Evolutionary conservation across 306 rosid species (phyloP), one percentile per base, ranked within the genome.

Genomic region (Urtica urens): DNA sequence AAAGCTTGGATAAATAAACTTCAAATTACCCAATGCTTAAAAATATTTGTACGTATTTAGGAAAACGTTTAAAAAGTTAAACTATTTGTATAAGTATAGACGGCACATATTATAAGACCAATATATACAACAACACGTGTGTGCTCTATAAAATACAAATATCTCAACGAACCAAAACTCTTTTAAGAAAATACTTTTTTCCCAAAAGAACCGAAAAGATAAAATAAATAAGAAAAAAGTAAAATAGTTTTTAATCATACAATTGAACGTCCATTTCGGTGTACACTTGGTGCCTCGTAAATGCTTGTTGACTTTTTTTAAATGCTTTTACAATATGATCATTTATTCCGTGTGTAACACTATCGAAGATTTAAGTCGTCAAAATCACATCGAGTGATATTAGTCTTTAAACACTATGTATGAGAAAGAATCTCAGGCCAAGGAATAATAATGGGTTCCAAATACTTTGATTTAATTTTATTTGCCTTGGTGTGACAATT

Each of bases 381-480:
- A 28, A 28, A 47, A 28, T 55, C n/a, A n/a, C 31, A 55, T 55
- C 64, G 44, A 49, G 59, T 42, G 55, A 49, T 15, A 23, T 45
- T 46, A 43, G 16, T 34, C 12, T 26, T 43, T 15, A 12, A 29
- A 41, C 20, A 31, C 11, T 10, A 28, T 35, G 40, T 16, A 35
- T 1, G 11, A 16, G 40, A 35, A 4, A 23, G 20, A 46, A 49
- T 46, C 7, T 41, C 11, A 41, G 33, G 2, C 10, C 29, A 17
- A 3, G 31, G 19, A 6, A 48, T 23, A 4, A 14, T 24, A 24
- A 42, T 7, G 1, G n/a, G 40, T 1, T 35, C 11, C n/a, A 35
- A 35, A 35, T 10, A 49, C 9, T 16, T 29, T 18, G 42, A 16
- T 21, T 34, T 51, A 28, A 31, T 30, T 54, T 3, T 35, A 5